phyloP scores from a whole-genome alignment of 2,329 filamentous ascomycete genomes.

The Berkeleyomyces basicola region DNA sequence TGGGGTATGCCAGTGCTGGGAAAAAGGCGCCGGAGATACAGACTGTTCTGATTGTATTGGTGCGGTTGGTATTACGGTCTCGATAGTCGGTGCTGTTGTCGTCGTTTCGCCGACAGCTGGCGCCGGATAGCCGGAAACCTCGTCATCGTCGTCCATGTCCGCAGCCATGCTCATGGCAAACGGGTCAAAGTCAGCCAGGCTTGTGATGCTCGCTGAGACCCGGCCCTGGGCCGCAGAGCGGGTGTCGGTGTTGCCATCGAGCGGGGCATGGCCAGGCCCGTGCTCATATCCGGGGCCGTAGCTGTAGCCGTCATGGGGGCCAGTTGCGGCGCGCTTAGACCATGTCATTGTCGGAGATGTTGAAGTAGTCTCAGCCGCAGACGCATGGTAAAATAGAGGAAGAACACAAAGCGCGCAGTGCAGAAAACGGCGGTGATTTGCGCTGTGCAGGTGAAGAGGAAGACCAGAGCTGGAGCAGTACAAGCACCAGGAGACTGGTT shows the following conservation, averaged over 20 bases:
- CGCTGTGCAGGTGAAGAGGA: not conserved
- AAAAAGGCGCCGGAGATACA: not conserved
- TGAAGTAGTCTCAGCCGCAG: not conserved
- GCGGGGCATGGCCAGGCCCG: not conserved
- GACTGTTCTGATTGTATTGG: not conserved
- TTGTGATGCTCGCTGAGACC: not conserved
- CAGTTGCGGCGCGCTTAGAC: not conserved
- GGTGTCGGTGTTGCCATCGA: not conserved
- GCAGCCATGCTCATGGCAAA: not conserved
- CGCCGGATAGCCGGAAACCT: not conserved
- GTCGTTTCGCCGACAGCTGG: too few species aligned
- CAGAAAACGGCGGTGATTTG: not conserved
- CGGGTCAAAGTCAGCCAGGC: not conserved
- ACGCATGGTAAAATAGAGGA: not conserved
- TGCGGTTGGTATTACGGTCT: not conserved
- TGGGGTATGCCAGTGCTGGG: not conserved
- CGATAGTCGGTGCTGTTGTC: not conserved
- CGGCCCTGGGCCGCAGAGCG: not conserved
- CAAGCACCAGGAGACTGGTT: not conserved
- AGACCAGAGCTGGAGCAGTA: not conserved
- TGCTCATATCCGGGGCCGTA: not conserved
- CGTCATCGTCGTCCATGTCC: not conserved
- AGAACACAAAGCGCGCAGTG: not conserved
- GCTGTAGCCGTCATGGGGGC: not conserved
- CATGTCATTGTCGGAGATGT: not conserved